Base-by-base conservation (phyloP, 2,329 filamentous ascomycete species). In the Diaporthe citrichinensis region DNA sequence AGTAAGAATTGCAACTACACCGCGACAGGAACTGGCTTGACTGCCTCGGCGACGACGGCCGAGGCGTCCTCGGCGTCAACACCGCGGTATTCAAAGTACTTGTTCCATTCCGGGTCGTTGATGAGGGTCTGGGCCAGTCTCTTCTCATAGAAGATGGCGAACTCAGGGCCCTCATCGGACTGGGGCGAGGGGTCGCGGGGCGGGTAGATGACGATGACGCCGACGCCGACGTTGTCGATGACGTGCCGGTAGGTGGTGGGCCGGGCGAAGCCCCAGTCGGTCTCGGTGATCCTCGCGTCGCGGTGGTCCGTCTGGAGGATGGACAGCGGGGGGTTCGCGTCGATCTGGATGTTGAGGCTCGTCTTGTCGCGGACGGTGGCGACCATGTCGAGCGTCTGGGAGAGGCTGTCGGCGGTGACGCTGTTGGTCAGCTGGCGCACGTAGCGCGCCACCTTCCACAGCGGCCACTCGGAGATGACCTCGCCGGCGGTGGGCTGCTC, bases 11-110 rank as follows among this genome's bases (percentile, higher is more conserved):
- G 17, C 1, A 10, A 39, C n/a, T 55, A 62, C 25, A 62, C 44
- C n/a, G 34, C 34, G 46, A 44, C 46, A 3, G 44, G 44, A 14
- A 55, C n/a, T 12, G 44, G n/a, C 44, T 62, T 61, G 57, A 72
- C 57, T 3, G 55, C 46, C 5, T 55, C 41, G 10, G 44, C 9
- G n/a, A 72, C 57, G 17, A 25, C 34, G 23, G 71, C 58, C 46
- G 58, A 62, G 55, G 44, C 31, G 41, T 72, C 71, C 44, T 72
- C 71, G 20, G 71, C 71, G 58, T 75, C 83, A 28, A 86, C 77
- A 0, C 84, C 85, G 41, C 84, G 77, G 59, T 81, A 85, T 74
- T 85, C 84, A 74, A 86, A 85, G 28, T 81, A 86, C 71, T 79
- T 71, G 41, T 76, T 82, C 83, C 82, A 84, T 72, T 85, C 81